Evolutionary conservation across 2,329 filamentous ascomycete genomes (phyloP).

Genomic region (Xylariaceae sp.): DNA sequence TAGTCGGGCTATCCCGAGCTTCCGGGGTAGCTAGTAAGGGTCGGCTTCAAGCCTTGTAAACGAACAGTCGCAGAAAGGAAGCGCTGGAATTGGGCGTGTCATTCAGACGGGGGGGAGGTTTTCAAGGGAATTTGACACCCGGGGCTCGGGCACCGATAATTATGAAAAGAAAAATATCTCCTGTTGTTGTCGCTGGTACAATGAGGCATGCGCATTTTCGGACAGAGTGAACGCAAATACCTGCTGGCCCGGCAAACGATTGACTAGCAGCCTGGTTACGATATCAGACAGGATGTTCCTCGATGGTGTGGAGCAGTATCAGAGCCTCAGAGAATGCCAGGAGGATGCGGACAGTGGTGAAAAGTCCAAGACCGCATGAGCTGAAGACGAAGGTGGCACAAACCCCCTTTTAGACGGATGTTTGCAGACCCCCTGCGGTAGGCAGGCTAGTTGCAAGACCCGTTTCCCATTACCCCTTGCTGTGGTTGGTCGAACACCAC

Average conservation of each 20-base stretch:
- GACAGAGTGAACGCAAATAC: neutral
- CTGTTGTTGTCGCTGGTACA: too few species aligned
- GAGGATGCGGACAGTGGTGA: neutral
- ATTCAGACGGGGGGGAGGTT: too few species aligned
- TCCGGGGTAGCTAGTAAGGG: too few species aligned
- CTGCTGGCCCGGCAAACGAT: neutral
- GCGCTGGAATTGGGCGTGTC: too few species aligned
- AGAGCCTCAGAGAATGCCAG: neutral
- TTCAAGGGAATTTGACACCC: too few species aligned
- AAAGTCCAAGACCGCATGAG: neutral
- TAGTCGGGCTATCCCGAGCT: too few species aligned
- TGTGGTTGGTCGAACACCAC: constrained; percentile 3
- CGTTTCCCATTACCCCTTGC: neutral
- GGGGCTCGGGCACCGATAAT: too few species aligned
- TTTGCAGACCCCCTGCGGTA: constrained; percentile 17
- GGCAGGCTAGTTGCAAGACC: constrained; percentile 6
- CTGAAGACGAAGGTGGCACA: constrained; percentile 4
- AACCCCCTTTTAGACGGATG: constrained; percentile 9
- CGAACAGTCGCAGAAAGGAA: too few species aligned
- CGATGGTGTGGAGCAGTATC: neutral
- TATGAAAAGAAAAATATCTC: too few species aligned
- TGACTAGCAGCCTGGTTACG: neutral
- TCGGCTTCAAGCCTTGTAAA: too few species aligned
- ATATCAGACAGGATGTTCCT: neutral
- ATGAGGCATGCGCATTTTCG: too few species aligned